These are phyloP conservation scores for Crucibulum laeve DNA, from an alignment of 768 basidiomycete genomes.

Conservation along the genomic window DNA sequence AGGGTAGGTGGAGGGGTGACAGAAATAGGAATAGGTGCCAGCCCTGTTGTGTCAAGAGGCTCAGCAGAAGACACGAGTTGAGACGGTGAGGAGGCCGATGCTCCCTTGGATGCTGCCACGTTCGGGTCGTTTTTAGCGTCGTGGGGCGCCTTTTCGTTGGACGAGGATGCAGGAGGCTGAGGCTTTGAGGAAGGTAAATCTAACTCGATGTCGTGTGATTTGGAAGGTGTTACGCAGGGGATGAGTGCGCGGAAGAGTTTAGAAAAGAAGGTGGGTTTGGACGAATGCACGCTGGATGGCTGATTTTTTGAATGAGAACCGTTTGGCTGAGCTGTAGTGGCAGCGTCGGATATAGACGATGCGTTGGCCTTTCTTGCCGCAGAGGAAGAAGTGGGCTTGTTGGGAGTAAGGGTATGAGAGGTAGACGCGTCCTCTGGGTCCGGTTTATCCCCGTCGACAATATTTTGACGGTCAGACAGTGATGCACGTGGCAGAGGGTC, in stretches of 20 bases:
- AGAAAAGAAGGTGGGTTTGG: slow-evolving; percentile 52
- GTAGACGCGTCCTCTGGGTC: slow-evolving; percentile 22
- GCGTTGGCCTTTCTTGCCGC: slow-evolving; percentile 12
- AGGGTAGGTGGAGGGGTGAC: not conserved
- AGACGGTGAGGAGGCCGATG: not conserved
- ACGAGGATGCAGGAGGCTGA: slow-evolving; percentile 14
- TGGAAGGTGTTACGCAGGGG: slow-evolving; percentile 59
- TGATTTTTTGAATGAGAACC: slow-evolving; percentile 8
- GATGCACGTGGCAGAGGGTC: slow-evolving; percentile 16
- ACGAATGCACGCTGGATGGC: slow-evolving; percentile 8
- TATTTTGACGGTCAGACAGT: slow-evolving; percentile 14
- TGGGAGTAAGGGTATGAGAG: slow-evolving; percentile 15
- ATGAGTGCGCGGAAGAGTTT: slow-evolving; percentile 59
- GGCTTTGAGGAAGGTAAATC: slow-evolving; percentile 16
- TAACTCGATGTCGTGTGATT: slow-evolving; percentile 38
- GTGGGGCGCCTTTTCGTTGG: slow-evolving; percentile 7
- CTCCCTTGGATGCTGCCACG: not conserved
- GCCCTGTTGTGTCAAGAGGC: not conserved
- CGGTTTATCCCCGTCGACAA: slow-evolving; percentile 16
- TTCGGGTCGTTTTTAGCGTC: too few relatives aligned
- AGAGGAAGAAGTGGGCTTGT: slow-evolving; percentile 10
- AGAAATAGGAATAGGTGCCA: not conserved
- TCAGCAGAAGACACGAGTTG: not conserved
- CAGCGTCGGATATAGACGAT: slow-evolving; percentile 1
- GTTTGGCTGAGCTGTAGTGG: slow-evolving; percentile 9